Evolutionary conservation across 2,329 filamentous ascomycete genomes (phyloP), one percentile per base, ranked within the genome.

Genomic region (Magnaporthiopsis incrustans): DNA sequence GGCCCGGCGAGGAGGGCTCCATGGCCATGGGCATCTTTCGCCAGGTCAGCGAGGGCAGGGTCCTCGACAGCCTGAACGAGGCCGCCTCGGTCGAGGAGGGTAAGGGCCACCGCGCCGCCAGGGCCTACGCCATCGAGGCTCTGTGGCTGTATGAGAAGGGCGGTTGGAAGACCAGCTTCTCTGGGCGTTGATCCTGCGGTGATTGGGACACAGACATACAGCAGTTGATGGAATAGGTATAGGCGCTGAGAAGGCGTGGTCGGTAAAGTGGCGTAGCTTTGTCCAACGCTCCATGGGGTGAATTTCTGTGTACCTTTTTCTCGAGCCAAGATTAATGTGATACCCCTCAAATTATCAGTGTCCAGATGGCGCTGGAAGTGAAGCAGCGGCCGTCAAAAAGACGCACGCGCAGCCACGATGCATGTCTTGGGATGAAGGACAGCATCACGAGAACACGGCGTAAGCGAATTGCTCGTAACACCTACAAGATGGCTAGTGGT

Each of bases 51-150:
- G 85, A 91, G 68, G 90, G 92, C 7, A 84, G 85, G 62, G 87
- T 96, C 2, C 76, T 98, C 61, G 87, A 92, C 65, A 90, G 86
- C 25, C 79, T 98, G 72, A 83, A 89, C 65, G 87, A 89, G 67
- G 93, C 95, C 70, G 91, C 91, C 3, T 83, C 80, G 65, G 81
- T 81, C 56, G 85, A 86, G 62, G 83, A 82, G 66, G 86, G 86
- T 50, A 77, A 80, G 33, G 87, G 87, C 0, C 93, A 97, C 79
- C 79, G 89, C 65, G 94, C 91, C 65, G 91, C 91, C 61, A 85
- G 87, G 70, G 89, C 89, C 0, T 96, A 93, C 80, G 93, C 94
- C 14, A 87, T 89, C 4, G 94, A 98, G 75, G 93, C 92, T 1
- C 77, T 97, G 22, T 97, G 94, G 93, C 75, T 96, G 66, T 93